Evolutionary conservation across 768 basidiomycete genomes (phyloP).

Genomic region (Suillus spraguei): DNA sequence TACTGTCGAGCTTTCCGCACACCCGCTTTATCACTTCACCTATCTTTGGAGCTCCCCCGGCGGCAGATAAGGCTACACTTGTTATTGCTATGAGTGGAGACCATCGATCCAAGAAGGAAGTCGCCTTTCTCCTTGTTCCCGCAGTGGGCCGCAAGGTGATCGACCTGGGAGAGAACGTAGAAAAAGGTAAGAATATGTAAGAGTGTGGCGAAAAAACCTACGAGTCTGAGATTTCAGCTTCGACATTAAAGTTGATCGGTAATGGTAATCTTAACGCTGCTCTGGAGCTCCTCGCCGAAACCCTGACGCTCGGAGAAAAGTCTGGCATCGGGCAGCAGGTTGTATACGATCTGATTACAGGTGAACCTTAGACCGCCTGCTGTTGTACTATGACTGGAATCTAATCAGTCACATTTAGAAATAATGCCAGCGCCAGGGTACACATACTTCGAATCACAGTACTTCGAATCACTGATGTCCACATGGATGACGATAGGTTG

Average conservation of each 20-base stretch:
- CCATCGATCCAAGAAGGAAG: constrained; percentile 78
- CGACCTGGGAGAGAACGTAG: constrained; percentile 85
- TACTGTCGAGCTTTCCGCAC: constrained; percentile 60
- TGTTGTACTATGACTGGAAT: constrained; percentile 2
- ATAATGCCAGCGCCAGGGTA: constrained; percentile 69
- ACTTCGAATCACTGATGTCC: constrained; percentile 8
- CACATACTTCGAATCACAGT: constrained; percentile 14
- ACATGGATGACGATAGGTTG: constrained; percentile 36
- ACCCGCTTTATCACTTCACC: constrained; percentile 73
- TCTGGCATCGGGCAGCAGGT: constrained; percentile 72
- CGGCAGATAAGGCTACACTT: constrained; percentile 66
- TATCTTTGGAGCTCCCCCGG: constrained; percentile 73
- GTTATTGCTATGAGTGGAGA: constrained; percentile 82
- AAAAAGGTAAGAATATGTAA: constrained; percentile 56
- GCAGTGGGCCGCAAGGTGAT: constrained; percentile 74
- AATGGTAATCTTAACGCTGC: constrained; percentile 79
- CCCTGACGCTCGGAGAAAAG: constrained; percentile 85
- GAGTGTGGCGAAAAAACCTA: not conserved
- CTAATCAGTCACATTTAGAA: constrained; percentile 43
- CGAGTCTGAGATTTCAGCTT: constrained; percentile 41
- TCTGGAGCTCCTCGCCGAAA: constrained; percentile 79
- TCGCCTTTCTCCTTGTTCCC: constrained; percentile 77
- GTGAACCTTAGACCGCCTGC: constrained; percentile 29
- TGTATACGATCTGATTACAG: constrained; percentile 60
- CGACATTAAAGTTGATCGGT: constrained; percentile 76